phyloP scores from a whole-genome alignment of 352 stramenopile genomes.

The Pythium periplocum region DNA sequence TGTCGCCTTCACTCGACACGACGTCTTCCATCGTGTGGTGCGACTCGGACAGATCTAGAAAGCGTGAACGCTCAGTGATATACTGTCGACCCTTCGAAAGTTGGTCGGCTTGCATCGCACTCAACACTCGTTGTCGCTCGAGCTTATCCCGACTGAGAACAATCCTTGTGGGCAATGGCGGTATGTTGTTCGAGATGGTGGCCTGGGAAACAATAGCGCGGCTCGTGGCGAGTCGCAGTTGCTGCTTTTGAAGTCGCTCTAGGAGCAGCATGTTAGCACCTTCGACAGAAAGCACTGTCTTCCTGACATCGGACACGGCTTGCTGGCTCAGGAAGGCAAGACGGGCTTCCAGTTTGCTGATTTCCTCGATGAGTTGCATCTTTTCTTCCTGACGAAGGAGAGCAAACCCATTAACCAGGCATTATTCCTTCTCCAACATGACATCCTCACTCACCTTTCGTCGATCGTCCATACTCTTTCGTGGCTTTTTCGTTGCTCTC shows the following conservation, averaged over 20 bases:
- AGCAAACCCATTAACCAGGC: too few relatives aligned
- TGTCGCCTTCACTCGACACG: neutral
- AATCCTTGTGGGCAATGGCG: neutral
- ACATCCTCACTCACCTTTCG: too few relatives aligned
- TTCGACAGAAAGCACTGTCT: neutral
- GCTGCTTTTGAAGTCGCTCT: neutral
- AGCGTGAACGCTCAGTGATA: neutral
- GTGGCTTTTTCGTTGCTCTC: too few relatives aligned
- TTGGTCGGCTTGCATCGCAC: neutral
- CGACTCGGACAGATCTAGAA: neutral
- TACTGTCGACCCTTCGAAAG: neutral
- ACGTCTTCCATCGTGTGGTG: neutral
- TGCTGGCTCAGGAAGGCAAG: conserved; percentile 11
- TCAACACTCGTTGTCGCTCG: neutral
- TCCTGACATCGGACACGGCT: neutral
- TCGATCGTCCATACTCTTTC: too few relatives aligned
- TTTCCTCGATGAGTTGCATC: conserved; percentile 9
- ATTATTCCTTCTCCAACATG: too few relatives aligned
- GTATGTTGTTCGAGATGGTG: neutral
- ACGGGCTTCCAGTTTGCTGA: conserved; percentile 8
- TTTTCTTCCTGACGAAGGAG: conserved; percentile 12
- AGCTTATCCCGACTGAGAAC: neutral
- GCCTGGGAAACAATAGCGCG: neutral
- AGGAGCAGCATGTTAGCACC: neutral
- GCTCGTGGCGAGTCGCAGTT: neutral